Percentiles rank a stretch among this genome's conserved stretches.
These are phyloP conservation scores for Sugiyamaella japonica DNA, from an alignment of 1,139 yeast genomes.

Conservation along the genomic window DNA sequence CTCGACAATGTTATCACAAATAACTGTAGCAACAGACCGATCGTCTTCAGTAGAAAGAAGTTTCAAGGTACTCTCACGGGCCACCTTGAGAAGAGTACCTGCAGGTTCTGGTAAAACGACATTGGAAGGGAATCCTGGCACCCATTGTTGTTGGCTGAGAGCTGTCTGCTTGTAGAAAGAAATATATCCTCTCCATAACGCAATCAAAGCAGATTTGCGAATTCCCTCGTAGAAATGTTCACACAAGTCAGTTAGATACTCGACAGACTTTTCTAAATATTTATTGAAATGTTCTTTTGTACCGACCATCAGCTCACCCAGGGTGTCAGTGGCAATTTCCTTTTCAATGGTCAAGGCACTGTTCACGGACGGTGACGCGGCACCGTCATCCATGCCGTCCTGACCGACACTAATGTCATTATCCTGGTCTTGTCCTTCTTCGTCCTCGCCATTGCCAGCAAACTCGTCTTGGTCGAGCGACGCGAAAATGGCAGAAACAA, in stretches of 20 bases:
- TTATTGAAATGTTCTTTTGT: conserved; percentile 78
- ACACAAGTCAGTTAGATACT: conserved; percentile 66
- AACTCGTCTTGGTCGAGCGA: conserved; percentile 71
- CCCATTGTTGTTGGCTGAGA: conserved; percentile 49
- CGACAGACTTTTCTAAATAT: conserved; percentile 71
- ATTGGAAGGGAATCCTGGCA: conserved; percentile 67
- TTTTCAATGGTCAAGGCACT: conserved; percentile 96
- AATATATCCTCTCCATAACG: conserved; percentile 79
- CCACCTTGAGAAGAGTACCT: conserved; percentile 60
- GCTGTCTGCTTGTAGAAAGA: conserved; percentile 56
- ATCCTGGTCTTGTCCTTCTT: conserved; percentile 40
- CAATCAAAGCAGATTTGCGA: conserved; percentile 80
- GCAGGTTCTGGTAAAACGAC: conserved; percentile 42
- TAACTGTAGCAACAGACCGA: conserved; percentile 70
- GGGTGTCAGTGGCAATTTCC: conserved; percentile 93
- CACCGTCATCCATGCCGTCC: conserved; percentile 37
- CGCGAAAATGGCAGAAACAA: conserved; percentile 80
- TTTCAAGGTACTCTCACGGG: conserved; percentile 64
- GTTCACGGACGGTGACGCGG: conserved; percentile 73
- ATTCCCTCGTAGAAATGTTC: conserved; percentile 84
- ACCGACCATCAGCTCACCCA: conserved; percentile 85
- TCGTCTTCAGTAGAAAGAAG: conserved; percentile 79
- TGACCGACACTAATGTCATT: conserved; percentile 36
- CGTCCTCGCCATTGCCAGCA: conserved; percentile 40
- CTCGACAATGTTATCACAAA: conserved; percentile 73